Evolutionary conservation across 345 rosid genomes (phyloP).

Genomic region (Corchorus olitorius): DNA sequence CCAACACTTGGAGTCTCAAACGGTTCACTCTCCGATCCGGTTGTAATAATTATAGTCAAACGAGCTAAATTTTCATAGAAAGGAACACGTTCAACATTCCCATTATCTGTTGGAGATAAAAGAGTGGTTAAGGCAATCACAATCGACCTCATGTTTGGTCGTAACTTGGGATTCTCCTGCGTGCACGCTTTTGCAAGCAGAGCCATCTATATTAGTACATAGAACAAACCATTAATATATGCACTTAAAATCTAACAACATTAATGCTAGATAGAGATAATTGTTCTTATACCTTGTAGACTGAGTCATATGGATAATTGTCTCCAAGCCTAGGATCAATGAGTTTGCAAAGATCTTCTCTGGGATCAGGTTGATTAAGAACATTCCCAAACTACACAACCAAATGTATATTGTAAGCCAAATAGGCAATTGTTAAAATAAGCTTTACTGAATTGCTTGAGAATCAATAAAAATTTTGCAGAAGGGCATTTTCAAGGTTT

Average conservation of each 20-base stretch:
- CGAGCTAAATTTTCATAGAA: conserved; percentile 69
- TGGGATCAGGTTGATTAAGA: conserved; percentile 56
- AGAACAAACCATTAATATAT: neutral
- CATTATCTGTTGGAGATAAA: conserved; percentile 53
- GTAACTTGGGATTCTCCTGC: conserved; percentile 66
- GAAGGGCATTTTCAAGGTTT: no score
- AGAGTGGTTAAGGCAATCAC: conserved; percentile 81
- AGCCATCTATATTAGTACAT: conserved; percentile 57
- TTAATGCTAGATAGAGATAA: no score
- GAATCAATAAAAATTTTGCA: no score
- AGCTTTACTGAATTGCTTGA: no score
- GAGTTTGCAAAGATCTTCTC: conserved; percentile 55
- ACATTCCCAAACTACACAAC: conserved; percentile 68
- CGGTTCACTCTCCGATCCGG: no score
- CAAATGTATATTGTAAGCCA: neutral
- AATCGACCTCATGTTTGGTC: conserved; percentile 83
- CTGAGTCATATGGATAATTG: conserved; percentile 66
- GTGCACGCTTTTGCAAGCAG: conserved; percentile 86
- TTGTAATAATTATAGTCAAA: conserved; percentile 37
- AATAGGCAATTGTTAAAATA: no score
- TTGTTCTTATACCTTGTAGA: conserved; percentile 56
- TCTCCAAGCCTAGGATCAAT: conserved; percentile 79
- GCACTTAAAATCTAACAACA: neutral
- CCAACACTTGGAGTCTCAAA: no score
- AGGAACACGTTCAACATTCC: conserved; percentile 26